Percentiles rank a stretch among this genome's conserved stretches.
Conservation (phyloP, 2,329 filamentous ascomycete genomes). For the Exophiala aquamarina region DNA sequence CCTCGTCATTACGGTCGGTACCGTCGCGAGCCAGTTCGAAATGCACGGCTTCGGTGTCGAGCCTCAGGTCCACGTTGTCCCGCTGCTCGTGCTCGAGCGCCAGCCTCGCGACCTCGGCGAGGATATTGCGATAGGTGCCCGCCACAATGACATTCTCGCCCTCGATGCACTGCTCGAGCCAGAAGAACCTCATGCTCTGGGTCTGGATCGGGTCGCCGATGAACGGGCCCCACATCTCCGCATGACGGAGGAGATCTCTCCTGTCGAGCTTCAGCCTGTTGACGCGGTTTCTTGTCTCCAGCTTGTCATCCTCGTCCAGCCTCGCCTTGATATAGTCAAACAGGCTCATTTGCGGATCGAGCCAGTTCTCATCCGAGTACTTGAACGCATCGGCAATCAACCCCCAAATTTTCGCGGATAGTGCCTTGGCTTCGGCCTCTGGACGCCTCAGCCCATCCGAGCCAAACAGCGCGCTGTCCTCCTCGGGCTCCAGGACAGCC, state of each 20-base stretch:
- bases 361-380: conserved; percentile 54
- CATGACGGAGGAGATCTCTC: conserved; percentile 52
- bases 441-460: conserved; percentile 44
- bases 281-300: too few relatives aligned
- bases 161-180: conserved; percentile 66
- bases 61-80: conserved; percentile 24
- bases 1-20: conserved; percentile 25
- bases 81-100: conserved; percentile 51
- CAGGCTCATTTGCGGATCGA: conserved; percentile 54
- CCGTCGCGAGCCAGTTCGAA: conserved; percentile 33
- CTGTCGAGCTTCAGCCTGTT: conserved; percentile 33
- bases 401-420: conserved; percentile 53
- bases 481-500: conserved; percentile 51
- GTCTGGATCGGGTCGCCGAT: conserved; percentile 59
- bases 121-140: conserved; percentile 60
- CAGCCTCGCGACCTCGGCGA: conserved; percentile 51
- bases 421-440: conserved; percentile 32
- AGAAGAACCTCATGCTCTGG: conserved; percentile 65
- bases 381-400: conserved; percentile 61
- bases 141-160: conserved; percentile 65
- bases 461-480: conserved; percentile 51
- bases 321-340: conserved; percentile 57
- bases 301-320: too few relatives aligned
- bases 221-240: conserved; percentile 64
- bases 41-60: conserved; percentile 45